A percentile compares a stretch with the other conserved stretches of the same genome.
These are phyloP conservation scores for Phaeotremella skinneri DNA, from an alignment of 768 basidiomycete genomes.

Conservation along the genomic window DNA sequence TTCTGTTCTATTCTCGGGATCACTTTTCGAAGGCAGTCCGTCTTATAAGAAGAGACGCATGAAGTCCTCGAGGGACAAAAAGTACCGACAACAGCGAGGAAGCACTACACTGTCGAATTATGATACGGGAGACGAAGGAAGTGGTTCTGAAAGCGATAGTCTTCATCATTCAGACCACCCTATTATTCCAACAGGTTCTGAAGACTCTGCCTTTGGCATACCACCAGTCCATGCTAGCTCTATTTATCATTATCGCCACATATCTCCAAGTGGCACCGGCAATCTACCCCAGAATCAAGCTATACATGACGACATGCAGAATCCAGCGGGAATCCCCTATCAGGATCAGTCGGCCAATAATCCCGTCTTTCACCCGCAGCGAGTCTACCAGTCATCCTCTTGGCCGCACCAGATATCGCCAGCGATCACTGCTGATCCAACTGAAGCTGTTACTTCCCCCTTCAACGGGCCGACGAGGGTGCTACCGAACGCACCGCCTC, in stretches of 20 bases:
- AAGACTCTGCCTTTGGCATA: background rate
- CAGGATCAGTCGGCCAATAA: too few species aligned
- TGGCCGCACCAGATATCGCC: too few species aligned
- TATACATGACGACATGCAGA: too few species aligned
- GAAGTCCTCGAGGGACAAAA: conserved; percentile 18
- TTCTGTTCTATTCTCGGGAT: conserved; percentile 62
- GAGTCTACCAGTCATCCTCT: too few species aligned
- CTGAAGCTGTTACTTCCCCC: too few species aligned
- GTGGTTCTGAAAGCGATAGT: conserved; percentile 22
- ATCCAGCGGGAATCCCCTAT: too few species aligned
- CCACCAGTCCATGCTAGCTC: background rate
- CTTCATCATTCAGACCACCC: conserved; percentile 1
- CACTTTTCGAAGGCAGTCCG: conserved; percentile 79
- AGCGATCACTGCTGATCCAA: too few species aligned
- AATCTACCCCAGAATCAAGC: too few species aligned
- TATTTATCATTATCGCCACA: background rate
- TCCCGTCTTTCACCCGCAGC: too few species aligned
- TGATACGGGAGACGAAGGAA: conserved; percentile 25
- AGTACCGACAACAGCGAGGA: conserved; percentile 15
- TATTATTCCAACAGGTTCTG: background rate
- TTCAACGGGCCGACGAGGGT: background rate
- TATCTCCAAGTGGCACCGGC: too few species aligned
- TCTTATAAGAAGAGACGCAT: conserved; percentile 76
- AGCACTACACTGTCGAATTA: conserved; percentile 13
- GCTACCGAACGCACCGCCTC: too few species aligned